Base-by-base conservation (phyloP, 305 asterid species). In the Fraxinus paxiana region DNA sequence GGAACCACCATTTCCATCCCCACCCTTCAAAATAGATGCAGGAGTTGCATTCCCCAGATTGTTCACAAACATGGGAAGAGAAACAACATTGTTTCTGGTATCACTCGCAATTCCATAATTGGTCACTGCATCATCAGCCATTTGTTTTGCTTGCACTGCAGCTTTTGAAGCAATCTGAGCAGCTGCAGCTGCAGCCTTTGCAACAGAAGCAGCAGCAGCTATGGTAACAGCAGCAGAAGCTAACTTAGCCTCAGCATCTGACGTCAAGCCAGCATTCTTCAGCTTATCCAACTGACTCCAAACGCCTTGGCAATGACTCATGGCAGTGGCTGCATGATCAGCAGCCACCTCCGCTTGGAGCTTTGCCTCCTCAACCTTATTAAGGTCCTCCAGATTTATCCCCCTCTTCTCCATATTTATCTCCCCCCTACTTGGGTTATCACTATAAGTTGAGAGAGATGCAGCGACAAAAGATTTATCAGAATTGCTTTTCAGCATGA, bases 141-240 rank as follows among this genome's bases (percentile, higher is more conserved):
- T 93, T 85, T 87, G 91, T 82, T 92, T 92, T 38, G 98, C 97
- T 85, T 91, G 97, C 77, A 86, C 78, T 34, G 99, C 98, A 84
- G 90, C 98, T 82, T 82, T 92, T 83, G 91, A 91, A 78, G 99
- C 99, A 78, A 97, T 88, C 89, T 92, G 93, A 76, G 99, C 99
- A 84, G 98, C 98, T 35, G 97, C 98, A 26, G 99, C 96, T 0
- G 99, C 99, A 22, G 97, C 99, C 93, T 90, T 96, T 13, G 99
- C 99, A 86, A 96, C 98, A 87, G 95, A 89, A 75, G 97, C 89
- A 86, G 98, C 97, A 13, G 99, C 99, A 24, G 99, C 97, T 76
- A 97, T 85, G 67, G 93, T 92, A 83, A 81, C 94, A 84, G 98
- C 96, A 77, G 98, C 96, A 80, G 98, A 91, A 30, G 96, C 92